Conservation (phyloP, 257 asterid species). For the Marsdenia floribunda region DNA sequence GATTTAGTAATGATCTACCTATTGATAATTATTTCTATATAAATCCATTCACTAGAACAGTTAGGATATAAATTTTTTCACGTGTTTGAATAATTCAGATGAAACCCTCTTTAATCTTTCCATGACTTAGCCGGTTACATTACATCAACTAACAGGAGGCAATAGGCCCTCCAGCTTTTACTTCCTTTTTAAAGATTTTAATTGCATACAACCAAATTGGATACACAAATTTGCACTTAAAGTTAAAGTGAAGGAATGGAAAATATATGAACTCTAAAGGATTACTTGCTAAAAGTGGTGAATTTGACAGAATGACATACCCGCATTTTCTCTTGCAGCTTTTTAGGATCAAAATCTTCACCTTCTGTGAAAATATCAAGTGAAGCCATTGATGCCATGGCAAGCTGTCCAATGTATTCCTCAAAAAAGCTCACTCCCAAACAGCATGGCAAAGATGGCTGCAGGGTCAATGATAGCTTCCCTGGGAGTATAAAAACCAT, state of each 20-base stretch:
- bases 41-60: background rate
- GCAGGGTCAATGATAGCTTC: constrained; percentile 98
- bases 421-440: constrained; percentile 99
- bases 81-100: background rate
- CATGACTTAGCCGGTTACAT: background rate
- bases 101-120: background rate
- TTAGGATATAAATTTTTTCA: background rate
- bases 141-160: background rate
- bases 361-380: constrained; percentile 76
- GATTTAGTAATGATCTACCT: background rate
- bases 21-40: background rate
- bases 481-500: constrained; percentile 42
- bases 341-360: constrained; percentile 78
- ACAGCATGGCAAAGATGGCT: constrained; percentile 98
- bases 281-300: background rate
- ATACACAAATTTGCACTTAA: background rate
- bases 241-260: background rate
- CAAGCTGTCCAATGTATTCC: constrained; percentile 98
- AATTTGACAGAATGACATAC: constrained; percentile 29
- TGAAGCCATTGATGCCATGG: constrained; percentile 99
- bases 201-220: background rate
- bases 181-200: background rate
- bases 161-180: background rate
- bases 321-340: constrained; percentile 94
- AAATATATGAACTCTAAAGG: background rate